Percentiles rank a stretch among this genome's conserved stretches.
Evolutionary conservation across 331 rosid species (phyloP).

Genomic region (Stylosanthes scabra): DNA sequence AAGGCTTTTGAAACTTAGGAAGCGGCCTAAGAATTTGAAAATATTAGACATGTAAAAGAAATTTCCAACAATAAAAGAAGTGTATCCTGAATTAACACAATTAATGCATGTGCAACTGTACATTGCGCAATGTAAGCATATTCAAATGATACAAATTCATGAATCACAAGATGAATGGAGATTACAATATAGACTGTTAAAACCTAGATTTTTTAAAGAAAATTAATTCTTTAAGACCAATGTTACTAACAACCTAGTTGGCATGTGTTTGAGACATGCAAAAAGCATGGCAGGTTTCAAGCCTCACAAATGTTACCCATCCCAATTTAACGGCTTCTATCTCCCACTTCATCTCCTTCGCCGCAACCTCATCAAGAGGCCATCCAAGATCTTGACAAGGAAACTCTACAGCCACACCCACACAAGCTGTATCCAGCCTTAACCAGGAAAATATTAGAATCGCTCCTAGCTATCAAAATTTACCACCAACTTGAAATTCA

Average conservation of each 20-base stretch:
- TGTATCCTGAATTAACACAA: not conserved
- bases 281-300: not conserved
- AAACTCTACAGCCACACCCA: not conserved
- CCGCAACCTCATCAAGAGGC: not conserved
- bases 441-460: not conserved
- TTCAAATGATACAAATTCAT: not conserved
- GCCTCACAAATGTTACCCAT: not conserved
- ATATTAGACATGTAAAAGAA: not conserved
- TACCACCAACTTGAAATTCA: slow-evolving; percentile 15
- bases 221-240: not conserved
- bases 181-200: not conserved
- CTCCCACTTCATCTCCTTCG: not conserved
- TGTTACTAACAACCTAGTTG: slow-evolving; percentile 3
- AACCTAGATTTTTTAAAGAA: not conserved
- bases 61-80: slow-evolving; percentile 9
- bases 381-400: not conserved
- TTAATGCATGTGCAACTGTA: not conserved
- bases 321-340: not conserved
- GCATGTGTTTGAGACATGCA: not conserved
- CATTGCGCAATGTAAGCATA: slow-evolving; percentile 2
- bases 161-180: not conserved
- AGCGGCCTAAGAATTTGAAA: slow-evolving; percentile 5
- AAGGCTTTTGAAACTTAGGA: not conserved
- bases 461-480: slow-evolving; percentile 5
- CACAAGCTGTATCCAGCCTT: not conserved